phyloP scores from a whole-genome alignment of 306 rosid species.

The Medicago lupulina region DNA sequence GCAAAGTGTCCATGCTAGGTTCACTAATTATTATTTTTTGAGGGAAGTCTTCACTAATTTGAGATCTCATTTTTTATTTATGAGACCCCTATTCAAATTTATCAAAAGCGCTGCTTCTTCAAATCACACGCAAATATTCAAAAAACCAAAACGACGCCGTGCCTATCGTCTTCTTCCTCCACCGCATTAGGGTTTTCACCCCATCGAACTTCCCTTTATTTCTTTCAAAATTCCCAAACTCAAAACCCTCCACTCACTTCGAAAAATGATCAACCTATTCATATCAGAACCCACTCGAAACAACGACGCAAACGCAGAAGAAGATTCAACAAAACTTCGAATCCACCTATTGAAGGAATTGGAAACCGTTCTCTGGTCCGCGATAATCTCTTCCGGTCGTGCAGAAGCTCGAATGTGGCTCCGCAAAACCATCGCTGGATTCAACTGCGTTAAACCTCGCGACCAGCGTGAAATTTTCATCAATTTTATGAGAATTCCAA shows the following conservation, averaged over 20 bases:
- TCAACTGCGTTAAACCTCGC: conserved; percentile 50
- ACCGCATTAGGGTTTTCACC: conserved; percentile 17
- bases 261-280: conserved; percentile 60
- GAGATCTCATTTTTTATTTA: too few species aligned
- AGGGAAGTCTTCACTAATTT: too few species aligned
- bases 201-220: neutral
- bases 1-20: too few species aligned
- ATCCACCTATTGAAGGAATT: conserved; percentile 63
- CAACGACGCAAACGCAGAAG: conserved; percentile 37
- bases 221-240: neutral
- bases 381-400: conserved; percentile 61
- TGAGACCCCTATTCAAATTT: neutral
- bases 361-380: conserved; percentile 65
- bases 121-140: neutral
- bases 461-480: conserved; percentile 63
- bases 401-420: conserved; percentile 88
- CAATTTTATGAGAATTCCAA: conserved; percentile 52
- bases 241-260: neutral
- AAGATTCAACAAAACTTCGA: conserved; percentile 47
- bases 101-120: neutral
- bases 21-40: too few species aligned
- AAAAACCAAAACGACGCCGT: neutral
- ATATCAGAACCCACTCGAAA: conserved; percentile 60
- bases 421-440: conserved; percentile 62
- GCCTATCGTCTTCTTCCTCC: neutral